Percentiles rank a stretch among this genome's conserved stretches.
phyloP scores from a whole-genome alignment of 495 filamentous ascomycete genomes.

The Lineolata rhizophorae region DNA sequence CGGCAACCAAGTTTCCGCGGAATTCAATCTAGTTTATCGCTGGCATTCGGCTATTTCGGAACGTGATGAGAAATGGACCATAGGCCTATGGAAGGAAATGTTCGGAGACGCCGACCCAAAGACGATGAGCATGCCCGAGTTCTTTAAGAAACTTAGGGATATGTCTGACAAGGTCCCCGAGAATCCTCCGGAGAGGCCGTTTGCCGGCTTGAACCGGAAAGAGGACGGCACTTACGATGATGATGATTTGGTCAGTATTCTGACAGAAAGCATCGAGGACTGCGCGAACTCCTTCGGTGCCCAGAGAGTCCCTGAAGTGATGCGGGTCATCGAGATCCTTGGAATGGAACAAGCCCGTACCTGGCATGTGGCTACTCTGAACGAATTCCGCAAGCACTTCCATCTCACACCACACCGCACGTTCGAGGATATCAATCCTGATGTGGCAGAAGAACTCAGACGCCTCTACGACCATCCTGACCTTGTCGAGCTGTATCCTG shows the following conservation, averaged over 20 bases:
- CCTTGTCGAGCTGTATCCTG: constrained; percentile 63
- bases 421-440: constrained; percentile 69
- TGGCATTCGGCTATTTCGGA: constrained; percentile 46
- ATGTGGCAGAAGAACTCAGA: constrained; percentile 47
- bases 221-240: constrained; percentile 37
- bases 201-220: constrained; percentile 31
- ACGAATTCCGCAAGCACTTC: constrained; percentile 74
- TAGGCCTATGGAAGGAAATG: constrained; percentile 26
- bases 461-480: constrained; percentile 64
- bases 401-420: constrained; percentile 48
- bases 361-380: constrained; percentile 67
- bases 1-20: constrained; percentile 48
- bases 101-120: constrained; percentile 17
- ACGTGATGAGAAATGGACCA: constrained; percentile 43
- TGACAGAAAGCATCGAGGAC: constrained; percentile 30
- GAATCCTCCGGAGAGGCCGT: constrained; percentile 27
- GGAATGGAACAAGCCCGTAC: constrained; percentile 67
- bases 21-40: constrained; percentile 53
- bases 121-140: constrained; percentile 5
- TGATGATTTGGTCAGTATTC: constrained; percentile 36
- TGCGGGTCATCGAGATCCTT: constrained; percentile 60
- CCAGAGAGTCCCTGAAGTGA: constrained; percentile 46
- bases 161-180: constrained; percentile 13
- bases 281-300: constrained; percentile 37
- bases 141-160: constrained; percentile 14